Evolutionary conservation across 441 rosid species (phyloP).

Genomic region (Pelargonium cotyledonis): DNA sequence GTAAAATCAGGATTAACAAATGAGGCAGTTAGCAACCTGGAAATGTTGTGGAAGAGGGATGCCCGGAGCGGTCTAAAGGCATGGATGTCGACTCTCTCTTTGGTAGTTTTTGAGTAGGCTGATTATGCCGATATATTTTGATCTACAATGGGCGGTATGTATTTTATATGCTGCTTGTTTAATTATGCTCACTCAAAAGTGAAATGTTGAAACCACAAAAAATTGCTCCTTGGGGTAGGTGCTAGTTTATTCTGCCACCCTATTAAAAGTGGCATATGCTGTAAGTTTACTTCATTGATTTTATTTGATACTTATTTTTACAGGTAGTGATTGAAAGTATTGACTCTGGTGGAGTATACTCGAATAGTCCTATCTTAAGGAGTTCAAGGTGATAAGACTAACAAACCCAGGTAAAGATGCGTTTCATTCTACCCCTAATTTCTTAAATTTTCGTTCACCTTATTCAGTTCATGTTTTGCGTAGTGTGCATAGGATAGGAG

Average conservation of each 20-base stretch:
- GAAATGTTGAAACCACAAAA: neutral
- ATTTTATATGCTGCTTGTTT: neutral
- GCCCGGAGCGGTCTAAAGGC: constrained; percentile 36
- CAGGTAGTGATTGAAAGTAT: constrained; percentile 97
- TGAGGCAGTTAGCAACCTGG: constrained; percentile 42
- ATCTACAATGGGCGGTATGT: neutral
- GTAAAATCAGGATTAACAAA: constrained; percentile 65
- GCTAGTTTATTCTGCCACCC: neutral
- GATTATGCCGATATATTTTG: constrained; percentile 11
- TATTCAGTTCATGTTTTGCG: constrained; percentile 8
- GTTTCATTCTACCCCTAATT: constrained; percentile 4
- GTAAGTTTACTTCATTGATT: constrained; percentile 10
- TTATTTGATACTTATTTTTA: constrained; percentile 18
- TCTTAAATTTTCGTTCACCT: constrained; percentile 10
- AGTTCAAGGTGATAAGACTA: constrained; percentile 53
- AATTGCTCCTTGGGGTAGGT: neutral
- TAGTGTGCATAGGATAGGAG: neutral
- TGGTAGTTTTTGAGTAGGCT: constrained; percentile 38
- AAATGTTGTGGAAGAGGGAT: constrained; percentile 43
- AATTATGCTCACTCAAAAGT: neutral
- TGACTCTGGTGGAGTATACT: constrained; percentile 79
- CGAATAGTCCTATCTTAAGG: constrained; percentile 58
- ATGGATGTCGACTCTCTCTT: constrained; percentile 49
- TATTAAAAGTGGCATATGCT: neutral
- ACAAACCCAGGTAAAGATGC: constrained; percentile 51